Percentiles rank a stretch among this genome's conserved stretches.
These are phyloP conservation scores for Nothophoma quercina DNA, from an alignment of 2,329 filamentous ascomycete species.

Conservation along the genomic window DNA sequence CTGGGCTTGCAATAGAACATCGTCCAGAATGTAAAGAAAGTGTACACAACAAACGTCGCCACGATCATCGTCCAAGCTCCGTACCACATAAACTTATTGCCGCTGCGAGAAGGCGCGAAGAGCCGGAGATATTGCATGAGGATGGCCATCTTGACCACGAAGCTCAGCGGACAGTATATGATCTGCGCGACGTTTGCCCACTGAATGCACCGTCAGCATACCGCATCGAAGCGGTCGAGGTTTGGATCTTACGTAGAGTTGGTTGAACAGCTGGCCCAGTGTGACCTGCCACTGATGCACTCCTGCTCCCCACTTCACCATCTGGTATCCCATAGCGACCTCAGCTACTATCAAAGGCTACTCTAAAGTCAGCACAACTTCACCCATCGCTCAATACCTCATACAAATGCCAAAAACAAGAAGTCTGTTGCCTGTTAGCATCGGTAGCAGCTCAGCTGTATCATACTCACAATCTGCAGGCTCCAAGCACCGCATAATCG, in stretches of 20 bases:
- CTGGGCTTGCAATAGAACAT: conserved; percentile 38
- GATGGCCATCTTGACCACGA: conserved; percentile 39
- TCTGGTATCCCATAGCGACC: conserved; percentile 32
- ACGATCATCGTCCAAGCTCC: conserved; percentile 32
- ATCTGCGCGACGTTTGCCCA: conserved; percentile 37
- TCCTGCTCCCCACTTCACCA: conserved; percentile 39
- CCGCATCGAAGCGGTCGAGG: neutral
- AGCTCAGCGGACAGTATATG: conserved; percentile 38
- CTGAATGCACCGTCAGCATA: conserved; percentile 14
- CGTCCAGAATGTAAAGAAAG: conserved; percentile 35
- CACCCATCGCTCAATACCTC: neutral
- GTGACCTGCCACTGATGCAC: conserved; percentile 43
- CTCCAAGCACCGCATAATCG: conserved; percentile 31
- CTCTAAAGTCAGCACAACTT: neutral
- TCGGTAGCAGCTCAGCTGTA: neutral
- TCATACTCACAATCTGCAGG: conserved; percentile 34
- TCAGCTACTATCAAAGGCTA: conserved; percentile 34
- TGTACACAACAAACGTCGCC: conserved; percentile 33
- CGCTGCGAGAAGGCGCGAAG: conserved; percentile 32
- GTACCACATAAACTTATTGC: conserved; percentile 34
- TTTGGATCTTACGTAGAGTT: conserved; percentile 31
- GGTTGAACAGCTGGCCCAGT: conserved; percentile 32
- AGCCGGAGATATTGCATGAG: conserved; percentile 38
- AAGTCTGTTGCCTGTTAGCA: conserved; percentile 28
- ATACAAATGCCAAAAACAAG: conserved; percentile 33